Evolutionary conservation across 2,329 filamentous ascomycete species (phyloP).

Genomic region (Phialemonium atrogriseum): DNA sequence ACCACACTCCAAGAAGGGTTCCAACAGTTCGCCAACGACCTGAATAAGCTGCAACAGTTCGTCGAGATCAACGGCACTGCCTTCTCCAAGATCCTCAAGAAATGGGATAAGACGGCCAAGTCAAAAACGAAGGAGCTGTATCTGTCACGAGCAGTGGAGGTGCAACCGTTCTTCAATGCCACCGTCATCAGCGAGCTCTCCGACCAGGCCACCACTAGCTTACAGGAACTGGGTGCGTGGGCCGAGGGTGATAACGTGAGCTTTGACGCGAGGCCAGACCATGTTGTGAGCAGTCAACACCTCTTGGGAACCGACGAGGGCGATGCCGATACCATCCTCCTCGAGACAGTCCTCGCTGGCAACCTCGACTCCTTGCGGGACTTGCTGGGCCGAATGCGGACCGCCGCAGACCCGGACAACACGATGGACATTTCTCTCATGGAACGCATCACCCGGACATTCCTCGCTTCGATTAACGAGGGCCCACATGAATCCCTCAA

Average conservation of each 20-base stretch:
- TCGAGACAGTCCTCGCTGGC: slow-evolving; percentile 78
- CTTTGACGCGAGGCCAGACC: slow-evolving; percentile 56
- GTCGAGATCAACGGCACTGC: slow-evolving; percentile 97
- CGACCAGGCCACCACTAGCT: slow-evolving; percentile 91
- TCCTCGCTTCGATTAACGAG: slow-evolving; percentile 82
- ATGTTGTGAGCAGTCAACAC: slow-evolving; percentile 58
- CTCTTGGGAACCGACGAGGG: slow-evolving; percentile 72
- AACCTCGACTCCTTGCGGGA: slow-evolving; percentile 73
- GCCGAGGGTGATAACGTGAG: slow-evolving; percentile 91
- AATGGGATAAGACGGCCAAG: slow-evolving; percentile 99
- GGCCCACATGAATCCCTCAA: slow-evolving; percentile 69
- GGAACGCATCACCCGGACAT: slow-evolving; percentile 81
- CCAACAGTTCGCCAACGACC: slow-evolving; percentile 90
- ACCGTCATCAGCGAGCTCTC: slow-evolving; percentile 95
- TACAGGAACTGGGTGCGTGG: slow-evolving; percentile 93
- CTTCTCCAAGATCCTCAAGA: slow-evolving; percentile 98
- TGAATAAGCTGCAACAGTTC: slow-evolving; percentile 98
- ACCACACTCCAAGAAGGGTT: slow-evolving; percentile 94
- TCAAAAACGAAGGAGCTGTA: slow-evolving; percentile 98
- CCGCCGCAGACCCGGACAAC: slow-evolving; percentile 23
- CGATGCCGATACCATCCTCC: slow-evolving; percentile 78
- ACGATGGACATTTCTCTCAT: slow-evolving; percentile 45
- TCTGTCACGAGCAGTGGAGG: slow-evolving; percentile 88
- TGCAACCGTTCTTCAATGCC: slow-evolving; percentile 96
- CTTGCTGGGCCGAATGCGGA: slow-evolving; percentile 65